Evolutionary conservation across 345 rosid genomes (phyloP).

Genomic region (Cardamine occulta): DNA sequence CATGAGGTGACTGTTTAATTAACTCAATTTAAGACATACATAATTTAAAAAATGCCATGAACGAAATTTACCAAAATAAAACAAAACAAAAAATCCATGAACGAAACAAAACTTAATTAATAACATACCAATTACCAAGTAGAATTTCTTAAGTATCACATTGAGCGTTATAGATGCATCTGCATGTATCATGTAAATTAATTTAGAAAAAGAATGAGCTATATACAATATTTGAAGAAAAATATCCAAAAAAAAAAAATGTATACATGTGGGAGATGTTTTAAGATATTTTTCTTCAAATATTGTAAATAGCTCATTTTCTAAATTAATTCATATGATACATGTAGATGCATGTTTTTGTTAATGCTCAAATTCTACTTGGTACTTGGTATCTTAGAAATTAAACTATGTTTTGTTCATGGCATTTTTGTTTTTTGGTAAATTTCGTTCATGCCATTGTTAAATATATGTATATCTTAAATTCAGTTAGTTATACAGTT

Average conservation of each 20-base stretch:
- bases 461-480: no score
- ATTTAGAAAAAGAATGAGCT: background rate
- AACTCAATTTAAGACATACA: background rate
- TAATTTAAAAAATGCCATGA: background rate
- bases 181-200: no score
- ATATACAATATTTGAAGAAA: background rate
- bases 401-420: background rate
- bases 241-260: background rate
- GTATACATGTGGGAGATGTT: background rate
- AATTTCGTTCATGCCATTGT: background rate
- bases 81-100: background rate
- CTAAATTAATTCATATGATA: no score
- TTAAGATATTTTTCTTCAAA: no score
- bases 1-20: background rate
- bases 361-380: background rate
- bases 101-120: no score
- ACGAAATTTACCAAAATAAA: background rate
- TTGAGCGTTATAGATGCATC: no score
- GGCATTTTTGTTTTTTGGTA: background rate
- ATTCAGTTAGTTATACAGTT: no score
- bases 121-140: no score
- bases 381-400: background rate
- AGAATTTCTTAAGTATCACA: no score
- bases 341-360: background rate
- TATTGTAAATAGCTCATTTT: no score